These are phyloP conservation scores for Polygonum aviculare DNA, from an alignment of 148 eudicot genomes.

Conservation along the genomic window DNA sequence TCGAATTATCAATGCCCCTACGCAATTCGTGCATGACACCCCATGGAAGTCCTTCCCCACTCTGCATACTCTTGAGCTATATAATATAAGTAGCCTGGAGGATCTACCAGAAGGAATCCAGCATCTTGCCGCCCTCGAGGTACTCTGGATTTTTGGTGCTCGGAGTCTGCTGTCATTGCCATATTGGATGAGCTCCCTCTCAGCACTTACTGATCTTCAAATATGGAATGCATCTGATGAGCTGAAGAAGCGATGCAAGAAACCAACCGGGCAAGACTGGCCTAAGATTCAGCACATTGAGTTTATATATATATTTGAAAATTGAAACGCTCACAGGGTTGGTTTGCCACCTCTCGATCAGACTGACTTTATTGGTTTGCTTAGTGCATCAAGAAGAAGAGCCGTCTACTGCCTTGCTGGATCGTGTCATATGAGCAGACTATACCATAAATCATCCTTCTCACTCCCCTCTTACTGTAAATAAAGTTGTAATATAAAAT, in stretches of 20 bases:
- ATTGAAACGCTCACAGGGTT: too few species aligned
- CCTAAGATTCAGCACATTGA: too few species aligned
- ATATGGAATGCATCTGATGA: neutral
- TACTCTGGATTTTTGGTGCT: neutral
- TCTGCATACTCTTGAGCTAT: neutral
- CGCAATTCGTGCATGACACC: neutral
- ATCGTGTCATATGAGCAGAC: too few species aligned
- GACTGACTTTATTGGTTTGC: too few species aligned
- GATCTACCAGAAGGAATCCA: neutral
- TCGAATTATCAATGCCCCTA: accelerated
- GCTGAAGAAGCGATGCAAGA: neutral
- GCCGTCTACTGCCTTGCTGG: too few species aligned
- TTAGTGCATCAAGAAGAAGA: too few species aligned
- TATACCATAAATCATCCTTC: too few species aligned
- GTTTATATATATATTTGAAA: too few species aligned
- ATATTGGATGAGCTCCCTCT: neutral
- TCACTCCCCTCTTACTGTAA: too few species aligned
- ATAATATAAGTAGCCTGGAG: neutral
- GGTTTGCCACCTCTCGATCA: too few species aligned
- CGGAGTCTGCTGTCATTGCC: neutral
- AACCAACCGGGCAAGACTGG: too few species aligned
- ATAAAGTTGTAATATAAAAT: too few species aligned
- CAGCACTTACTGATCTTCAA: neutral
- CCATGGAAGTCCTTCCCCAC: neutral
- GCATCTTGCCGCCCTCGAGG: neutral